These are phyloP conservation scores for Dothiorella sarmentorum DNA, from an alignment of 2,329 filamentous ascomycete genomes.

Conservation along the genomic window DNA sequence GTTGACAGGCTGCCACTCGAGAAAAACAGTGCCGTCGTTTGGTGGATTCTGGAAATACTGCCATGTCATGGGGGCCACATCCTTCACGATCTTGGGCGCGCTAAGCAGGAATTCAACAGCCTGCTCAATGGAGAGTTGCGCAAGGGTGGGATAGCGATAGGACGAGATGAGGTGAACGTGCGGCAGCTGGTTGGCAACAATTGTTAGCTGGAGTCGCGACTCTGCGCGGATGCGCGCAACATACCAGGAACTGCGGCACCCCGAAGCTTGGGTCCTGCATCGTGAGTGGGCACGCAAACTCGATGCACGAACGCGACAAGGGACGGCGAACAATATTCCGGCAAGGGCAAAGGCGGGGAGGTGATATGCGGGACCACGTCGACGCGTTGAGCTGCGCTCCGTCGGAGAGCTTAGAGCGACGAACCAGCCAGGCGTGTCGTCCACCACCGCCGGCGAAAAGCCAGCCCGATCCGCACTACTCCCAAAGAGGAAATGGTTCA, in stretches of 20 bases:
- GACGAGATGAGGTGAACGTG: conserved; percentile 89
- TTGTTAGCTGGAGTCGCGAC: conserved; percentile 11
- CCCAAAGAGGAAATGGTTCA: background rate
- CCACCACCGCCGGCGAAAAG: conserved; percentile 11
- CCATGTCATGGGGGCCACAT: conserved; percentile 86
- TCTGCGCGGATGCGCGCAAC: conserved; percentile 9
- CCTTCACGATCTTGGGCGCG: conserved; percentile 80
- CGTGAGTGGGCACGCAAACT: conserved; percentile 2
- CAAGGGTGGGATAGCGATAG: conserved; percentile 72
- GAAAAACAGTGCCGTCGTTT: conserved; percentile 72
- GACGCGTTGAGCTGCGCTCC: conserved; percentile 18
- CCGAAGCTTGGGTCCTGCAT: conserved; percentile 19
- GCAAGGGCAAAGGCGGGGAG: background rate
- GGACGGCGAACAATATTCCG: background rate
- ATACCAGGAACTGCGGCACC: conserved; percentile 18
- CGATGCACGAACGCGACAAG: conserved; percentile 2
- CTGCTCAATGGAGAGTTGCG: conserved; percentile 68
- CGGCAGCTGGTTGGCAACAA: conserved; percentile 56
- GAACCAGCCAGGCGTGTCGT: conserved; percentile 13
- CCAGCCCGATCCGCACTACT: conserved; percentile 9
- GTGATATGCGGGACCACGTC: conserved; percentile 14
- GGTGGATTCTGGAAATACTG: conserved; percentile 78
- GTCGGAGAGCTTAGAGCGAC: conserved; percentile 17
- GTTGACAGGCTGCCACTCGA: conserved; percentile 80
- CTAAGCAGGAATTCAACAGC: conserved; percentile 80